Evolutionary conservation across 805 yeast species (phyloP).

Genomic region (Nakazawaea laoshanensis): DNA sequence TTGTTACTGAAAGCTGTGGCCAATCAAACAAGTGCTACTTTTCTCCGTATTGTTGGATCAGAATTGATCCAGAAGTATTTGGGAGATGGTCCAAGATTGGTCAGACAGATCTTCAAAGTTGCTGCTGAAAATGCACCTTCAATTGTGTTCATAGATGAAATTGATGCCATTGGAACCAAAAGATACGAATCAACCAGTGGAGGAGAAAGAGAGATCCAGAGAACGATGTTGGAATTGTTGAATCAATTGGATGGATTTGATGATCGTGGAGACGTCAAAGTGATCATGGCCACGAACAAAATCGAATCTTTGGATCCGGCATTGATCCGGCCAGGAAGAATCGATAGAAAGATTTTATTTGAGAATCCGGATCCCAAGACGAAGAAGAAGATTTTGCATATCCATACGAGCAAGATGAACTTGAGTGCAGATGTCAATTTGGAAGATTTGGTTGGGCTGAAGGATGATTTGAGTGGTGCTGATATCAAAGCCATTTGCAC

Average conservation of each 20-base stretch:
- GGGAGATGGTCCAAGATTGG: conserved; percentile 95
- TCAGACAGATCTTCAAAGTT: conserved; percentile 89
- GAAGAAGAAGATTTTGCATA: conserved; percentile 83
- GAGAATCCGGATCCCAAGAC: conserved; percentile 94
- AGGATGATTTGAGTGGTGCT: conserved; percentile 95
- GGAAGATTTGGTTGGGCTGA: conserved; percentile 80
- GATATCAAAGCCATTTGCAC: conserved; percentile 97
- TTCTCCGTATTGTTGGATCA: conserved; percentile 92
- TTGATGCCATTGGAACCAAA: conserved; percentile 98
- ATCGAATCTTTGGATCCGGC: conserved; percentile 95
- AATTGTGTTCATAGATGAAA: conserved; percentile 97
- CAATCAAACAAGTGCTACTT: conserved; percentile 94
- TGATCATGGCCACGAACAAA: conserved; percentile 96
- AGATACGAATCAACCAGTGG: conserved; percentile 90
- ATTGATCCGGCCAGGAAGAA: conserved; percentile 92
- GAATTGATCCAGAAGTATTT: conserved; percentile 94
- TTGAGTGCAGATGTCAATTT: conserved; percentile 80
- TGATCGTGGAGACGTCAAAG: conserved; percentile 95
- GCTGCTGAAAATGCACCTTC: conserved; percentile 98
- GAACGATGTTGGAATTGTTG: conserved; percentile 93
- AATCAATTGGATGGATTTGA: conserved; percentile 97
- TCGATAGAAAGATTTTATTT: conserved; percentile 90
- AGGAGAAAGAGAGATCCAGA: conserved; percentile 94
- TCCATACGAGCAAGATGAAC: conserved; percentile 92
- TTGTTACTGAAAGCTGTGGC: conserved; percentile 96